Conservation (phyloP, 305 asterid genomes). For the Solanum hybrid region DNA sequence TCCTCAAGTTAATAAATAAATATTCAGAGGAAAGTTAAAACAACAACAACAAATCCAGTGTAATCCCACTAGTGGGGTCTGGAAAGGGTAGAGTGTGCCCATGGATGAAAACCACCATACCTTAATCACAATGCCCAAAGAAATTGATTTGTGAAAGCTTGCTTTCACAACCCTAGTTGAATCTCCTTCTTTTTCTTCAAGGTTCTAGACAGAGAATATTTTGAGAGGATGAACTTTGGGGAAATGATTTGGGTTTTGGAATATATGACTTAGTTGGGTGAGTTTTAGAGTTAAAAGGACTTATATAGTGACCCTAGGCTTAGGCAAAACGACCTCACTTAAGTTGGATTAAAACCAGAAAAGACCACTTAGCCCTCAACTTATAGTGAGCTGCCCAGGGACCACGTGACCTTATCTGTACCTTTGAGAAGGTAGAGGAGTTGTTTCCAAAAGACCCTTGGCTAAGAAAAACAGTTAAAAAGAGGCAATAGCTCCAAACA, state of each 20-base stretch:
- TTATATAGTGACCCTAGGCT: not conserved
- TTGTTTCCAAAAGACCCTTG: not conserved
- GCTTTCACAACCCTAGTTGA: too few species aligned
- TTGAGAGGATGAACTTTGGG: not conserved
- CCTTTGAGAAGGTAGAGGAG: not conserved
- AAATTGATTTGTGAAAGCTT: too few species aligned
- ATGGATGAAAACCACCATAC: not conserved
- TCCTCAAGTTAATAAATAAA: not conserved
- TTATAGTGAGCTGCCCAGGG: not conserved
- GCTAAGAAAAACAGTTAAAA: not conserved
- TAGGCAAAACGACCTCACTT: not conserved
- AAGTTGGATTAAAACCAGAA: not conserved
- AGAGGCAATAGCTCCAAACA: not conserved
- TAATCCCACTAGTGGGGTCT: not conserved
- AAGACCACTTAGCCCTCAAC: not conserved
- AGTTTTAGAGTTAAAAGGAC: not conserved
- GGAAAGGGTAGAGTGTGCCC: not conserved
- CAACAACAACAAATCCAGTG: not conserved
- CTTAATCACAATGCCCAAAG: too few species aligned
- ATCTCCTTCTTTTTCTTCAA: not conserved
- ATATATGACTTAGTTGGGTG: not conserved
- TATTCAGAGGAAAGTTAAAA: not conserved
- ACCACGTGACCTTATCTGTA: not conserved
- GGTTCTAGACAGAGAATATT: not conserved
- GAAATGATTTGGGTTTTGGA: not conserved